Evolutionary conservation across 2,329 filamentous ascomycete species (phyloP).

Genomic region (Graphiopsis chlorocephala): DNA sequence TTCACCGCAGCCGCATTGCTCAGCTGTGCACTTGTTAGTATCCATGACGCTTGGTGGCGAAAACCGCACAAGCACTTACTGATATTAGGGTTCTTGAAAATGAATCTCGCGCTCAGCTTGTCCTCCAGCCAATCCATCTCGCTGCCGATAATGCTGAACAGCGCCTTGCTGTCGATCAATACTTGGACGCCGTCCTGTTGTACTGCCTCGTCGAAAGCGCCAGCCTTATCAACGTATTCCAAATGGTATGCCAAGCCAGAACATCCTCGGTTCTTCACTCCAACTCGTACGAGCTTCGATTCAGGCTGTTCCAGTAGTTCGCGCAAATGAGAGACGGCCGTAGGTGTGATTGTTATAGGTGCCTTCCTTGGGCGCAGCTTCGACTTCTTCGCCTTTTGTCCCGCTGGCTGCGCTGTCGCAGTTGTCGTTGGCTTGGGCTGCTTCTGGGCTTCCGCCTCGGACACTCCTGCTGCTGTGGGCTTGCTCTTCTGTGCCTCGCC

Average conservation of each 20-base stretch:
- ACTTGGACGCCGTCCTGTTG: slow-evolving; percentile 97
- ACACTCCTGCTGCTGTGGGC: slow-evolving; percentile 20
- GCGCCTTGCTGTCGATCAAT: slow-evolving; percentile 91
- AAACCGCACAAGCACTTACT: slow-evolving; percentile 62
- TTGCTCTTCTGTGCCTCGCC: slow-evolving; percentile 66
- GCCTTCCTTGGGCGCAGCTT: slow-evolving; percentile 83
- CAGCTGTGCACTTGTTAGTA: slow-evolving; percentile 59
- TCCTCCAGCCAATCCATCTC: slow-evolving; percentile 99
- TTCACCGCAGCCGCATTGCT: slow-evolving; percentile 93
- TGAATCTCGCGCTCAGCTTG: slow-evolving; percentile 85
- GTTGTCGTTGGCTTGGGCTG: slow-evolving; percentile 23
- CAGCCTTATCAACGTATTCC: slow-evolving; percentile 91
- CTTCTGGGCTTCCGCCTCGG: slow-evolving; percentile 32
- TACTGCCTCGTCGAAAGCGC: slow-evolving; percentile 83
- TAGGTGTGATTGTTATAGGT: slow-evolving; percentile 78
- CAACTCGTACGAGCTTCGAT: slow-evolving; percentile 89
- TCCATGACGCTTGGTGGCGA: background rate
- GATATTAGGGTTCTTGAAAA: slow-evolving; percentile 97
- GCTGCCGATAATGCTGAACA: slow-evolving; percentile 96
- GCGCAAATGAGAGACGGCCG: slow-evolving; percentile 75
- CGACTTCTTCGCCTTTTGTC: slow-evolving; percentile 56
- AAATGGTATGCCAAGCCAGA: slow-evolving; percentile 90
- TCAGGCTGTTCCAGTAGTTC: slow-evolving; percentile 78
- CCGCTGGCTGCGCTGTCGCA: slow-evolving; percentile 40
- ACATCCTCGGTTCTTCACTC: slow-evolving; percentile 90